These are phyloP conservation scores for Tagetes patula DNA, from an alignment of 129 eudicot genomes.

Conservation along the genomic window DNA sequence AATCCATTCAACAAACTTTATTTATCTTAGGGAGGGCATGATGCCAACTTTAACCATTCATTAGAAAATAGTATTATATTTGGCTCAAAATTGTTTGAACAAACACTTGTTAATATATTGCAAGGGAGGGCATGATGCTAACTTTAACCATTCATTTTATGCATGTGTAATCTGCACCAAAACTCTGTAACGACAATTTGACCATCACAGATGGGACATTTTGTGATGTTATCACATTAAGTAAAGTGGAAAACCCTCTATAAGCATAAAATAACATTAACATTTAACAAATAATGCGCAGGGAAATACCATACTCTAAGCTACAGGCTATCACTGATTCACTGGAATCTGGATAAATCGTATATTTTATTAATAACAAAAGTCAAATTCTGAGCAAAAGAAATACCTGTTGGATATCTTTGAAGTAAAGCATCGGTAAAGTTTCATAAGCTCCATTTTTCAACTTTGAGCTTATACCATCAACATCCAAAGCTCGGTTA, in stretches of 20 bases:
- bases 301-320: neutral
- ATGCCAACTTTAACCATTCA: too few relatives aligned
- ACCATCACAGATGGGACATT: neutral
- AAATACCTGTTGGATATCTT: constrained; percentile 78
- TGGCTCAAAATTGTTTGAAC: neutral
- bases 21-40: neutral
- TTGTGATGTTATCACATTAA: neutral
- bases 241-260: neutral
- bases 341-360: neutral
- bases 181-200: neutral
- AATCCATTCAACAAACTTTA: neutral
- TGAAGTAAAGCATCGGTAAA: constrained; percentile 57
- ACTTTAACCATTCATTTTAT: too few relatives aligned
- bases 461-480: constrained; percentile 55
- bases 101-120: neutral
- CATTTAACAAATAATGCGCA: constrained; percentile 4
- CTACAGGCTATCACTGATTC: neutral
- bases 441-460: constrained; percentile 67
- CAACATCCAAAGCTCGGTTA: constrained; percentile 50
- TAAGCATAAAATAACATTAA: neutral
- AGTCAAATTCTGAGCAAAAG: constrained; percentile 1
- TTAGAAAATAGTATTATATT: neutral
- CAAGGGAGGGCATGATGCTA: neutral
- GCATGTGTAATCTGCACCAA: neutral
- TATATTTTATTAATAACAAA: constrained; percentile 8